Base-by-base conservation (phyloP, 257 asterid species). In the Przewalskia tangutica region DNA sequence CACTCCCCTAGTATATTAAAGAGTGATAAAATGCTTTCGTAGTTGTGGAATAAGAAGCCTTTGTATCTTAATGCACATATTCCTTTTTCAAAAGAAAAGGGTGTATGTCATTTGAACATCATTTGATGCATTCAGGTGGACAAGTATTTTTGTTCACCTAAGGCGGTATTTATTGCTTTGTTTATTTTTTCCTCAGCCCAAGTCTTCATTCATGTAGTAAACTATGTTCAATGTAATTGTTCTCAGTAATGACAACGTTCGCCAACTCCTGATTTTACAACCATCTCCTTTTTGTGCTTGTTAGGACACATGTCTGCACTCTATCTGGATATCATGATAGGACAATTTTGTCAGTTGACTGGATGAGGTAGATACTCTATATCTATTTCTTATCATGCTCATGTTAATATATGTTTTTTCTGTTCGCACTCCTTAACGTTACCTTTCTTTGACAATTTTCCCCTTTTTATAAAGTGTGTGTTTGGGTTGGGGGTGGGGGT, bases 291-390 rank as follows among this genome's bases (percentile, higher is more conserved):
- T 51, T 65, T 84, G 81, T 83, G 68, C 50, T 84, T 91, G 68
- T 84, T 93, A 96, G 99, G 99, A 82, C 66, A 58, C 98, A 91
- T 81, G 77, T 92, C 46, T 87, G 93, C 77, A 90, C 98, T 56
- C 93, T 96, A 76, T 89, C 98, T 83, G 99, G 98, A 82, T 96
- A 91, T 89, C 99, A 96, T 79, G 95, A 92, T 85, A 91, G 98
- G 60, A 94, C 99, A 67, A 88, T 96, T 83, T 96, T 96, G 87
- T 89, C 97, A 17, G 89, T 94, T 81, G 91, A 94, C 77, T 96
- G 98, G 99, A 94, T 98, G 82, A 91, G 98, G 99, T 96, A 86
- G 60, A 83, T 34, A 71, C 54, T 59, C 51, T 60, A 42, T 36
- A n/a, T 84, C 58, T 59, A 81, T 73, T 16, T 84, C 62, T 42